These are phyloP conservation scores for Prunus salicina DNA, from an alignment of 306 rosid genomes.

Conservation along the genomic window DNA sequence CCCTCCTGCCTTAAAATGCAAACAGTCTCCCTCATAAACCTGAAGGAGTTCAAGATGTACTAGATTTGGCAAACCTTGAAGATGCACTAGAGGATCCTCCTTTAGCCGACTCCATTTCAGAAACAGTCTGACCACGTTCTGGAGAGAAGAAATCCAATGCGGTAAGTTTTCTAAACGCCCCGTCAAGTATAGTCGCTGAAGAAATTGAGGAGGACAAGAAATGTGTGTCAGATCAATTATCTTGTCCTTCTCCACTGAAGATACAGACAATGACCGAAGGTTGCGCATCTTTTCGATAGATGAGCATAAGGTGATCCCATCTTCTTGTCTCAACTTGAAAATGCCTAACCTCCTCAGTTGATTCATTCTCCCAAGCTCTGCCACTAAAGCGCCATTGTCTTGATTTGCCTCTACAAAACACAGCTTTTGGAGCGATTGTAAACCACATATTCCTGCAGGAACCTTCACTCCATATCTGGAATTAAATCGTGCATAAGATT, in stretches of 20 bases:
- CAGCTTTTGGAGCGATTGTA: conserved; percentile 37
- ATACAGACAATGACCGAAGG: conserved; percentile 25
- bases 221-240: conserved; percentile 27
- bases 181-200: conserved; percentile 31
- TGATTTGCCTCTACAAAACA: conserved; percentile 27
- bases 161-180: conserved; percentile 35
- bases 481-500: conserved; percentile 4
- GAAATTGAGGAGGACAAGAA: conserved; percentile 22
- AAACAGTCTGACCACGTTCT: conserved; percentile 12
- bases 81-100: conserved; percentile 35
- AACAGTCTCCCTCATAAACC: conserved; percentile 21
- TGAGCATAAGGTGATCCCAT: conserved; percentile 31
- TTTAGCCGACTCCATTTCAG: conserved; percentile 30
- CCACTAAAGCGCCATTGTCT: conserved; percentile 1
- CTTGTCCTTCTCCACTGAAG: conserved; percentile 12
- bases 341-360: conserved; percentile 38
- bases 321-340: conserved; percentile 18
- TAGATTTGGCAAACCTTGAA: conserved; percentile 31
- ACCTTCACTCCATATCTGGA: conserved; percentile 29
- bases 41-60: conserved; percentile 30
- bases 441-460: conserved; percentile 20
- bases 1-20: conserved; percentile 24
- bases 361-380: conserved; percentile 30
- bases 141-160: conserved; percentile 35
- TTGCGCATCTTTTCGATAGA: conserved; percentile 23